Base-by-base conservation (phyloP, 371 early-diverging fungal species). In the Lichtheimia corymbifera region DNA sequence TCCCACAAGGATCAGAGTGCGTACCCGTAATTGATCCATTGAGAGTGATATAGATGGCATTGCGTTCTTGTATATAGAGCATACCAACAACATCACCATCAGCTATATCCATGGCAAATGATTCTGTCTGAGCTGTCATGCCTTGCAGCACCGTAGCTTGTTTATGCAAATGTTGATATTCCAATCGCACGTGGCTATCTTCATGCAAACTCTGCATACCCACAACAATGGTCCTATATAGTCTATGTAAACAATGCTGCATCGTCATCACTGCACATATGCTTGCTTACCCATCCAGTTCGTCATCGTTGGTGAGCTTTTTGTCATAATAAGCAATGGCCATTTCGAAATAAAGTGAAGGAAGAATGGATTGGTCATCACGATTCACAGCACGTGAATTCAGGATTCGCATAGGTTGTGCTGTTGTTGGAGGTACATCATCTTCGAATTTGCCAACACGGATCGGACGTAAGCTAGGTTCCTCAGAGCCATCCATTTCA, bases 261-360 rank as follows among this genome's bases (percentile, higher is more conserved):
- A 35, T 6, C 2, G 9, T 35, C 35, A 28, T 25, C 53, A 27
- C 14, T 5, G 5, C 22, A 5, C 11, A 47, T 52, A 0, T 14
- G 12, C 25, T 22, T 6, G 12, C 53, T 13, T 52, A 52, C 53
- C 28, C 28, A 28, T 52, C 53, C 22, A 28, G 6, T 3, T 22
- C 28, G 7, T 22, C 28, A 20, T 52, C 53, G 15, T 52, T 22
- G 27, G 20, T 52, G 14, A 24, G 53, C 15, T 47, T 18, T 2
- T 22, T 47, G 47, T 18, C 47, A 1, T 47, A 22, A 22, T 18
- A 47, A 2, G 50, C 67, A 42, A 74, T 24, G 0, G 57, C 28
- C 3, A 65, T 59, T 54, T 77, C 77, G 52, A 70, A 78, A 65
- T 74, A 78, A 1, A 78, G 59, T 17, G 75, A 78, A 6, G 73